These are phyloP conservation scores for Canavalia gladiata DNA, from an alignment of 306 rosid species.

Conservation along the genomic window DNA sequence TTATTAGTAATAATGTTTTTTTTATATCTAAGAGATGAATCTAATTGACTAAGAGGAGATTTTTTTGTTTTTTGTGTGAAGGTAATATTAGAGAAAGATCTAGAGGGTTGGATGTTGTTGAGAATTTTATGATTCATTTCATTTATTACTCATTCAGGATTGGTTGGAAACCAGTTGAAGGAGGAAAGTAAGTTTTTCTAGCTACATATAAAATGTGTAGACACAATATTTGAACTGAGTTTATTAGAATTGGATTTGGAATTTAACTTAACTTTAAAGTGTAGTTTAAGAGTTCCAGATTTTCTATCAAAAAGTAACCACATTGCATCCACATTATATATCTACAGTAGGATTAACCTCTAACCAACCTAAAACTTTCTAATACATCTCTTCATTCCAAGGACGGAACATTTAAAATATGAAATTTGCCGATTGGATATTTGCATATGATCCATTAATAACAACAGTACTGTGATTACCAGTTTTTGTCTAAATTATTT, in stretches of 20 bases:
- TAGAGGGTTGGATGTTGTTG: slow-evolving; percentile 44
- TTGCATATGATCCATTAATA: too few species aligned
- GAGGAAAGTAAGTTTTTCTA: slow-evolving; percentile 92
- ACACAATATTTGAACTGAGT: not conserved
- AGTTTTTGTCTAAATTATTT: too few species aligned
- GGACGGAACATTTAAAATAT: too few species aligned
- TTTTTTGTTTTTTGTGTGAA: slow-evolving; percentile 42
- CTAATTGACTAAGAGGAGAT: slow-evolving; percentile 8
- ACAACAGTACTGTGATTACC: too few species aligned
- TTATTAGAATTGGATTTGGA: not conserved
- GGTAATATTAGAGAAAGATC: slow-evolving; percentile 92
- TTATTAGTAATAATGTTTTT: slow-evolving; percentile 11
- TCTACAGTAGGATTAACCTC: too few species aligned
- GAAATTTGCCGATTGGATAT: too few species aligned
- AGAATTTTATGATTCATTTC: slow-evolving; percentile 6
- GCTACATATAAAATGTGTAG: not conserved
- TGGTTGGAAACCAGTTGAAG: slow-evolving; percentile 75
- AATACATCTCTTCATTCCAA: too few species aligned
- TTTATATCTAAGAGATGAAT: slow-evolving; percentile 25
- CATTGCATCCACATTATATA: too few species aligned
- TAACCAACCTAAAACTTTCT: too few species aligned
- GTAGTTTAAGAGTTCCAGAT: too few species aligned
- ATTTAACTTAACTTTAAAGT: too few species aligned
- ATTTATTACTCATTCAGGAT: slow-evolving; percentile 10
- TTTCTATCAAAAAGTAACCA: too few species aligned